These are phyloP conservation scores for Sarcodon sp. DNA, from an alignment of 768 basidiomycete species.

Conservation along the genomic window DNA sequence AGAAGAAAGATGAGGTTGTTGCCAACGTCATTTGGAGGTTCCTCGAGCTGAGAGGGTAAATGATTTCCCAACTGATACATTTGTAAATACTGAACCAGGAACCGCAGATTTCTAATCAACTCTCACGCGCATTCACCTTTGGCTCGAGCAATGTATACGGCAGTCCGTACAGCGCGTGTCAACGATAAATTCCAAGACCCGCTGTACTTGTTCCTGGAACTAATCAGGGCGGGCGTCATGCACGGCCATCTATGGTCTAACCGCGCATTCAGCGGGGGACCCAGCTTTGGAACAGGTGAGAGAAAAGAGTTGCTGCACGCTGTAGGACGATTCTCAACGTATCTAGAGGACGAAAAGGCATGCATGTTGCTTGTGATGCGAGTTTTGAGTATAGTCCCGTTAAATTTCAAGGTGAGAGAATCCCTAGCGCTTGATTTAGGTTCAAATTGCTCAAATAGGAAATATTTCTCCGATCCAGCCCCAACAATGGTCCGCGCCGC, in stretches of 20 bases:
- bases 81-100: background rate
- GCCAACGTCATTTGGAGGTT: slow-evolving; percentile 99
- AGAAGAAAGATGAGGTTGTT: slow-evolving; percentile 97
- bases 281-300: slow-evolving; percentile 85
- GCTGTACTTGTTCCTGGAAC: slow-evolving; percentile 87
- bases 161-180: slow-evolving; percentile 62
- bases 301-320: slow-evolving; percentile 1
- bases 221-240: slow-evolving; percentile 93
- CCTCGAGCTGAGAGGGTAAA: slow-evolving; percentile 89
- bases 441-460: background rate
- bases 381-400: slow-evolving; percentile 86
- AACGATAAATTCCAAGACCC: slow-evolving; percentile 99
- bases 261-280: slow-evolving; percentile 84
- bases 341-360: slow-evolving; percentile 81
- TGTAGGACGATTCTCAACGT: background rate
- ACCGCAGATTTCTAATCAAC: slow-evolving; percentile 70
- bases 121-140: slow-evolving; percentile 82
- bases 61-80: slow-evolving; percentile 7
- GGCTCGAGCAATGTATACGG: slow-evolving; percentile 84
- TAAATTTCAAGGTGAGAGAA: slow-evolving; percentile 77
- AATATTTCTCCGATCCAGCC: slow-evolving; percentile 29
- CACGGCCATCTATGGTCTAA: slow-evolving; percentile 88
- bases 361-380: slow-evolving; percentile 96
- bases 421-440: background rate
- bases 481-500: slow-evolving; percentile 88